Evolutionary conservation across 352 stramenopile genomes (phyloP), one percentile per base, ranked within the genome.

Genomic region (Blastocystis sp.): DNA sequence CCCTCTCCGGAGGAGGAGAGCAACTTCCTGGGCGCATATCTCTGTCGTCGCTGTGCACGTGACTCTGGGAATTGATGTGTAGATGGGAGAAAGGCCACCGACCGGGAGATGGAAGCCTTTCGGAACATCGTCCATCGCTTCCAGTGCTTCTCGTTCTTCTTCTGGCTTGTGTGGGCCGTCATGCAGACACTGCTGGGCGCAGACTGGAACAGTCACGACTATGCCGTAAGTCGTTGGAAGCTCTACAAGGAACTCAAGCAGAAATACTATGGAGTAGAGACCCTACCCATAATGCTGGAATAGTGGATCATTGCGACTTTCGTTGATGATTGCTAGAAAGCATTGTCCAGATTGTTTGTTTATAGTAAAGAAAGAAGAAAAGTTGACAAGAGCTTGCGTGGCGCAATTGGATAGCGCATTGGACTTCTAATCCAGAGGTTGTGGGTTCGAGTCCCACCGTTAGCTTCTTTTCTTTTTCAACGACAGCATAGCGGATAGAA

Each of bases 341-440:
- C 20, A n/a, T 13, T n/a, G 50, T 59, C 20, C 50, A 2, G 50
- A n/a, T 59, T 59, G 50, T 59, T 59, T 59, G 50, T 59, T 59
- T 59, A n/a, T 59, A n/a, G 1, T 1, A n/a, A 59, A 59, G 20
- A 59, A 59, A n/a, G 50, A n/a, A 2, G 13, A 3, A 59, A 1
- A n/a, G 20, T 1, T 59, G 50, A 2, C 2, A 1, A 2, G 18
- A 59, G 66, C 66, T 78, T 78, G 66, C 66, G 66, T 56, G 26
- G 66, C 64, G 66, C 66, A 78, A 55, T 78, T 78, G 66, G 66
- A 78, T 75, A 75, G 64, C 64, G 64, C 64, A 75, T 75, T 75
- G 64, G 64, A 75, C 64, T 75, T 75, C 64, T 75, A 75, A 75
- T 75, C 64, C 64, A 75, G 64, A 75, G 64, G 64, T 75, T 75